Evolutionary conservation across 768 basidiomycete genomes (phyloP).

Genomic region (Mycena maculata): DNA sequence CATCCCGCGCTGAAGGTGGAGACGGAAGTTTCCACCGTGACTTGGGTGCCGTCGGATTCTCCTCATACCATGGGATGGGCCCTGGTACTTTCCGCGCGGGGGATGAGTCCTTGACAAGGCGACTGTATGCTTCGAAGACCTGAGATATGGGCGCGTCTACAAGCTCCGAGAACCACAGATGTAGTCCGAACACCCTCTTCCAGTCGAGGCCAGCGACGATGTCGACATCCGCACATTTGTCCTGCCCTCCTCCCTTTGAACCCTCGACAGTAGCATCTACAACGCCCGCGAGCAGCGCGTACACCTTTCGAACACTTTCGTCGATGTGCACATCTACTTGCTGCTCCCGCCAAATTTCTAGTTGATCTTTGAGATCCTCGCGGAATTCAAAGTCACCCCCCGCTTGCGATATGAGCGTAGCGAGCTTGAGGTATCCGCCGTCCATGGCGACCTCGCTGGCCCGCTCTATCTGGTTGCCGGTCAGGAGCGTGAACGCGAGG

Average conservation of each 20-base stretch:
- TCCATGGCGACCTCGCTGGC: slow-evolving; percentile 82
- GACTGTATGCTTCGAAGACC: slow-evolving; percentile 72
- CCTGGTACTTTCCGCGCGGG: slow-evolving; percentile 55
- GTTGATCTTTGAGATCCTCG: slow-evolving; percentile 77
- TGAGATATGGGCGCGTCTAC: slow-evolving; percentile 78
- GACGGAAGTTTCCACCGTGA: slow-evolving; percentile 57
- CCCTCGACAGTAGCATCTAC: slow-evolving; percentile 70
- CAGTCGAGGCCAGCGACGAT: slow-evolving; percentile 86
- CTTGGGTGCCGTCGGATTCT: slow-evolving; percentile 38
- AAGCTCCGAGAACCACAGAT: slow-evolving; percentile 87
- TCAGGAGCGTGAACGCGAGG: slow-evolving; percentile 80
- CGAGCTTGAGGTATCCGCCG: slow-evolving; percentile 83
- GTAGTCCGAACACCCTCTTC: slow-evolving; percentile 92
- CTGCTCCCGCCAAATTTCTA: slow-evolving; percentile 86
- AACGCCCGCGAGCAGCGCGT: slow-evolving; percentile 83
- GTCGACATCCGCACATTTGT: slow-evolving; percentile 66
- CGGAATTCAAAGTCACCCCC: slow-evolving; percentile 82
- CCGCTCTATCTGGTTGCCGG: slow-evolving; percentile 88
- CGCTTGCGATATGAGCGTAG: slow-evolving; percentile 89
- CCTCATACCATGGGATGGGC: slow-evolving; percentile 71
- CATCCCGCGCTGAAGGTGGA: slow-evolving; percentile 68
- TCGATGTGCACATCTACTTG: slow-evolving; percentile 76
- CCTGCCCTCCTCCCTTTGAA: slow-evolving; percentile 60
- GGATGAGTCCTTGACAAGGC: slow-evolving; percentile 50
- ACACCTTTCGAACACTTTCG: slow-evolving; percentile 78